Percentiles rank a stretch among this genome's conserved stretches.
Conservation (phyloP, 495 filamentous ascomycete species). For the Penicillium roqueforti region DNA sequence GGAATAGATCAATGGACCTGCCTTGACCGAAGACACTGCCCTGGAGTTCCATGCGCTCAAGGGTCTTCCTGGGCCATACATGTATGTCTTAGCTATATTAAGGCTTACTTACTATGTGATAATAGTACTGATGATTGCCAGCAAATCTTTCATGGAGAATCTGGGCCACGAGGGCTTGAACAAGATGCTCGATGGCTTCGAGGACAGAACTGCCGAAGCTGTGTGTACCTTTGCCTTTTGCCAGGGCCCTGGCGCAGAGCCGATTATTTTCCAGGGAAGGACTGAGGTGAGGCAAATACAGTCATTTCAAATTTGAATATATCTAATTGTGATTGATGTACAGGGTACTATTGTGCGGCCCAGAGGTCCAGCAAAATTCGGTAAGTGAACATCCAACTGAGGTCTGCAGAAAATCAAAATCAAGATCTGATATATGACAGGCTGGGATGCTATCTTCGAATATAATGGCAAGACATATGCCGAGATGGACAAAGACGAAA, state of each 20-base stretch:
- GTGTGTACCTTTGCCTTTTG: conserved; percentile 96
- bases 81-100: conserved; percentile 50
- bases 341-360: conserved; percentile 45
- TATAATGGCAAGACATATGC: conserved; percentile 92
- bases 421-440: conserved; percentile 34
- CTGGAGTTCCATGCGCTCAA: conserved; percentile 87
- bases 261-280: conserved; percentile 86
- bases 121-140: neutral
- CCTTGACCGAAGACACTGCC: conserved; percentile 93
- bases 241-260: conserved; percentile 76
- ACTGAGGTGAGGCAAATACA: conserved; percentile 45
- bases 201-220: conserved; percentile 85
- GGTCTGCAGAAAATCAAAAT: neutral
- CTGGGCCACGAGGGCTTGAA: conserved; percentile 83
- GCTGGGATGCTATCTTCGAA: conserved; percentile 97
- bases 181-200: conserved; percentile 83
- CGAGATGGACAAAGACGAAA: conserved; percentile 89
- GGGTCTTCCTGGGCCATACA: conserved; percentile 93
- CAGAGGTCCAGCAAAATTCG: conserved; percentile 73
- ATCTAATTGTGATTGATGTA: conserved; percentile 4
- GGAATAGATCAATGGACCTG: conserved; percentile 70
- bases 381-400: conserved; percentile 46
- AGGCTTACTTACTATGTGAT: neutral
- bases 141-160: conserved; percentile 87
- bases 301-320: neutral